Percentiles rank a stretch among this genome's conserved stretches.
Conservation (phyloP, 1,284 basidiomycete genomes). For the Papiliotrema flavescens region DNA sequence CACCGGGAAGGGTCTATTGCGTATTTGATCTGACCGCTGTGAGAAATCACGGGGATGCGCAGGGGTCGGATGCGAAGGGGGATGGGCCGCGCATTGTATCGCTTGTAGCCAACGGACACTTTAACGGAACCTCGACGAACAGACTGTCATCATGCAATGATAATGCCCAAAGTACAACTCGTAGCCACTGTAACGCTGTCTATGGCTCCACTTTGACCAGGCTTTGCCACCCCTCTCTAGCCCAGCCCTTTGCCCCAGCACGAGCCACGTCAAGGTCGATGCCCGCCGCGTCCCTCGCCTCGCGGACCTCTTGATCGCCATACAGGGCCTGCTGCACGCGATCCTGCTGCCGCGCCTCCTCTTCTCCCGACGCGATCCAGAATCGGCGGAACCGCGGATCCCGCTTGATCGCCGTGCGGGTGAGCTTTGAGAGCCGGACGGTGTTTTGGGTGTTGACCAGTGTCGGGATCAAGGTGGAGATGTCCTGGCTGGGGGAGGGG, state of each 20-base stretch:
- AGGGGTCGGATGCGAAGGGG: too few species aligned
- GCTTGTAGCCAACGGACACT: background rate
- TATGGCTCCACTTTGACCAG: slow-evolving; percentile 2
- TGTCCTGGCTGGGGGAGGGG: slow-evolving; percentile 4
- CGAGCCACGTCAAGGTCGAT: background rate
- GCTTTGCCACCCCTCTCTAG: slow-evolving; percentile 5
- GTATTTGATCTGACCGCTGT: slow-evolving; percentile 15
- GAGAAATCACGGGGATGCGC: too few species aligned
- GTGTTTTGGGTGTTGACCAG: slow-evolving; percentile 17
- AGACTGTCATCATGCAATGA: background rate
- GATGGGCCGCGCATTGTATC: too few species aligned
- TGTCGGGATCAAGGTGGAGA: slow-evolving; percentile 6
- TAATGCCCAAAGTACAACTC: background rate
- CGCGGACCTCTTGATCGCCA: background rate
- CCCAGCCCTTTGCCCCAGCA: background rate
- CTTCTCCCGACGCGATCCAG: background rate
- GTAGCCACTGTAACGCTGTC: too few species aligned
- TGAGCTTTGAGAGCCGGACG: slow-evolving; percentile 16
- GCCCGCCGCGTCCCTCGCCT: background rate
- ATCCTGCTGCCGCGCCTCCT: background rate
- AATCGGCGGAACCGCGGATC: background rate
- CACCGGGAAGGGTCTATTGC: slow-evolving; percentile 31
- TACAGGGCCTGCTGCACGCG: background rate
- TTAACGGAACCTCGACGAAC: background rate
- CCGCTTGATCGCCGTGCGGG: slow-evolving; percentile 15